Percentiles rank a stretch among this genome's conserved stretches.
phyloP scores from a whole-genome alignment of 2,329 filamentous ascomycete genomes.

The Ophidiomyces ophidiicola region DNA sequence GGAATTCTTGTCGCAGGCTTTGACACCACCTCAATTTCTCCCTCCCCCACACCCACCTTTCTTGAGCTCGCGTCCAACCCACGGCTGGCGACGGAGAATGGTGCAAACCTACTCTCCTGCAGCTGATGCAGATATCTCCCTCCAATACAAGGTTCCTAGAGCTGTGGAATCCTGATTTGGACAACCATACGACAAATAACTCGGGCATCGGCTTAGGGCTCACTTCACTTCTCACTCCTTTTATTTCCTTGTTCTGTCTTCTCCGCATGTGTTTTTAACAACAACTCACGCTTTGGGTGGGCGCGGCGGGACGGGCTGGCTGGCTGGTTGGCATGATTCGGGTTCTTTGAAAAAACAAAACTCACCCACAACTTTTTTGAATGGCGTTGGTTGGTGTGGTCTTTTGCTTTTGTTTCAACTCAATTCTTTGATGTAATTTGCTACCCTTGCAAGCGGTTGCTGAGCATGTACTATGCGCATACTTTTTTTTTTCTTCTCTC shows the following conservation, averaged over 20 bases:
- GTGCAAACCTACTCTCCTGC: too few species aligned
- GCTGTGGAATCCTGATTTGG: neutral
- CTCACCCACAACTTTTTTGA: too few species aligned
- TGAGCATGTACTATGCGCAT: constrained; percentile 5
- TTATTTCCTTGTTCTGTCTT: neutral
- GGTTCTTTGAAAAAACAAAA: too few species aligned
- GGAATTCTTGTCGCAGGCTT: too few species aligned
- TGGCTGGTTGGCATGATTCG: too few species aligned
- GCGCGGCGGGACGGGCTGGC: neutral
- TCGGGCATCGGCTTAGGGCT: neutral
- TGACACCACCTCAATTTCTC: too few species aligned
- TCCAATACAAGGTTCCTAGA: neutral
- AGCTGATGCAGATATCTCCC: too few species aligned
- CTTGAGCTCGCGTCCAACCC: too few species aligned
- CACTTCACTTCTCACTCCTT: neutral
- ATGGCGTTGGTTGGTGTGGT: constrained; percentile 10
- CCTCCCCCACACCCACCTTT: too few species aligned
- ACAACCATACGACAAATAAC: neutral
- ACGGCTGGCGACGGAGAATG: too few species aligned
- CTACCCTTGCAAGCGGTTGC: constrained; percentile 5
- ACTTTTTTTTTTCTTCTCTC: neutral
- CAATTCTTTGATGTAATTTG: neutral
- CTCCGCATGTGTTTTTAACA: too few species aligned
- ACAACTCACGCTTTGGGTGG: too few species aligned
- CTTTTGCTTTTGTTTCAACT: neutral